Evolutionary conservation across 495 filamentous ascomycete species (phyloP).

Genomic region (Lasiosphaeria ovina): DNA sequence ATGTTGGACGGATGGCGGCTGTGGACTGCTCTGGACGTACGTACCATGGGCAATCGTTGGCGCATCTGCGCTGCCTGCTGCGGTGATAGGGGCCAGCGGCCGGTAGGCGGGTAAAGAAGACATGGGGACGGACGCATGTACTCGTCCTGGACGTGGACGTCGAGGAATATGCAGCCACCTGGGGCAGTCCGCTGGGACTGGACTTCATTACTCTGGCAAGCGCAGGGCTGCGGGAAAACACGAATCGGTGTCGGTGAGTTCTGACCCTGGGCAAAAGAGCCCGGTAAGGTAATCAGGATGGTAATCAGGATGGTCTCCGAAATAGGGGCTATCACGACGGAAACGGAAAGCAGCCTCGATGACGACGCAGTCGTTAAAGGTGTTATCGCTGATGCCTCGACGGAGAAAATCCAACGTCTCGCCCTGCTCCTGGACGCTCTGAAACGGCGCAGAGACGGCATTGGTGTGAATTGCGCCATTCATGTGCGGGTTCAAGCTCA

Average conservation of each 20-base stretch:
- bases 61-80: constrained; percentile 15
- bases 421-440: constrained; percentile 27
- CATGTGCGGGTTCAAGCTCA: constrained; percentile 16
- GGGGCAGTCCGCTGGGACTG: constrained; percentile 17
- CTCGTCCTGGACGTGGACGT: constrained; percentile 44
- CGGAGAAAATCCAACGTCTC: constrained; percentile 38
- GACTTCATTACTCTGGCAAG: constrained; percentile 29
- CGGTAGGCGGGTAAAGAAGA: constrained; percentile 43
- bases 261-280: constrained; percentile 35
- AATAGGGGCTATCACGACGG: constrained; percentile 33
- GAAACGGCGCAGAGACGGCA: constrained; percentile 4
- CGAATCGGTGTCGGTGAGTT: constrained; percentile 50
- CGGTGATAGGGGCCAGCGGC: constrained; percentile 6
- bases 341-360: constrained; percentile 47
- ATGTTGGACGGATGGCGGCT: constrained; percentile 23
- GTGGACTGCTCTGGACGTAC: constrained; percentile 21
- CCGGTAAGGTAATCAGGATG: too few species aligned
- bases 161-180: constrained; percentile 38
- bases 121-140: constrained; percentile 49
- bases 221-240: constrained; percentile 50
- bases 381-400: constrained; percentile 38
- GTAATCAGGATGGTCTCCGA: constrained; percentile 48
- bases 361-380: constrained; percentile 48
- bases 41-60: constrained; percentile 38
- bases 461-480: constrained; percentile 5